These are phyloP conservation scores for Russula sp. DNA, from an alignment of 768 basidiomycete genomes.

Conservation along the genomic window DNA sequence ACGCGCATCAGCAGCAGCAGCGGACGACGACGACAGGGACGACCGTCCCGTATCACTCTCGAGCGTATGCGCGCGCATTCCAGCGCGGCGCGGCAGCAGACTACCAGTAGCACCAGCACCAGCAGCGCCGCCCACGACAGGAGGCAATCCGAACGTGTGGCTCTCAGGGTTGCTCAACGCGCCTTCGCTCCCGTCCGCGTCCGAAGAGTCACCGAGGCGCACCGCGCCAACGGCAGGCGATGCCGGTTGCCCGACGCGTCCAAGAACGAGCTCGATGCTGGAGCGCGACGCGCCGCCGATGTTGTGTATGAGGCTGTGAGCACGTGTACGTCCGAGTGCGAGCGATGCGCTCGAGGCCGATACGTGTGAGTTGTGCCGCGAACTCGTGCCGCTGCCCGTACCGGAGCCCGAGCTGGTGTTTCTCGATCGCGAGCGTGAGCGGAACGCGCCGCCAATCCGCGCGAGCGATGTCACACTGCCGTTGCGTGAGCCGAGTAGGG, in stretches of 20 bases:
- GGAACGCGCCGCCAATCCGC: conserved; percentile 31
- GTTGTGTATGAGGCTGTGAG: conserved; percentile 61
- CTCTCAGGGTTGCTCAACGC: conserved; percentile 51
- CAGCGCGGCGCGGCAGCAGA: conserved; percentile 27
- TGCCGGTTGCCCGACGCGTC: conserved; percentile 18
- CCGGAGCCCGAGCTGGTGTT: conserved; percentile 19
- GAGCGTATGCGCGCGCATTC: conserved; percentile 4
- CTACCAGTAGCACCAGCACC: conserved; percentile 36
- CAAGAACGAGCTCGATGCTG: conserved; percentile 47
- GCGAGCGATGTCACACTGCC: conserved; percentile 38
- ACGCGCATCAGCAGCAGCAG: not conserved
- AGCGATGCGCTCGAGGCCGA: conserved; percentile 23
- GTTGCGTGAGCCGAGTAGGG: conserved; percentile 37
- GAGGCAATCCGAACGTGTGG: conserved; percentile 65
- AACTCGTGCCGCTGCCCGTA: conserved; percentile 19
- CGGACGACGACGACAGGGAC: not conserved
- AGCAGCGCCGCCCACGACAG: conserved; percentile 32
- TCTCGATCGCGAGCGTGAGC: conserved; percentile 13
- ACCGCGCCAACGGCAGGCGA: not conserved
- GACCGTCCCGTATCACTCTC: conserved; percentile 3
- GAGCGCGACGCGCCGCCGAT: conserved; percentile 54
- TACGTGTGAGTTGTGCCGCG: conserved; percentile 26
- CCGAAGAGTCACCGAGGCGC: conserved; percentile 24
- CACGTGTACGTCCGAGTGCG: conserved; percentile 42
- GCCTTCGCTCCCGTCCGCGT: conserved; percentile 40